These are phyloP conservation scores for Meira miltonrushii DNA, from an alignment of 1,284 basidiomycete species.

Conservation along the genomic window DNA sequence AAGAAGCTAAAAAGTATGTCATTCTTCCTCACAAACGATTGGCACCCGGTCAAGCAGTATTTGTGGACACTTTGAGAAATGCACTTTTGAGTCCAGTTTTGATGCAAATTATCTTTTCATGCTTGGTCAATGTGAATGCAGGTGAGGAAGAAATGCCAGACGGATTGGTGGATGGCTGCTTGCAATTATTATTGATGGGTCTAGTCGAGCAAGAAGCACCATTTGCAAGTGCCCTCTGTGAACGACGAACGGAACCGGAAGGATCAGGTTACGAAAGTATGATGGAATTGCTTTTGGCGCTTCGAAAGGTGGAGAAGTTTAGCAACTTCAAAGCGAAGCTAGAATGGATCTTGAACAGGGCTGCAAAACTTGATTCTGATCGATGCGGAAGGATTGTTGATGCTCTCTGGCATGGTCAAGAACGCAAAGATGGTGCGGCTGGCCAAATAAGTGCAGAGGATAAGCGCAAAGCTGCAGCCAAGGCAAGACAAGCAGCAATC, in stretches of 20 bases:
- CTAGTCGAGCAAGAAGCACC: constrained; percentile 27
- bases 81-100: constrained; percentile 25
- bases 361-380: constrained; percentile 14
- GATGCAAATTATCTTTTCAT: constrained; percentile 27
- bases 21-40: constrained; percentile 10
- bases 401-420: neutral
- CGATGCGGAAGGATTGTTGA: constrained; percentile 13
- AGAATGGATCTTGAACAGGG: constrained; percentile 34
- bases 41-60: constrained; percentile 1
- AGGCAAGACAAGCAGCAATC: constrained; percentile 47
- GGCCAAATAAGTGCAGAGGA: constrained; percentile 29
- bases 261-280: neutral
- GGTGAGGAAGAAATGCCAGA: constrained; percentile 85
- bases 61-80: constrained; percentile 13
- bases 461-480: constrained; percentile 37
- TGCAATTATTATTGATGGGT: constrained; percentile 59
- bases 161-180: constrained; percentile 77
- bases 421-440: neutral
- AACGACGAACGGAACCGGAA: neutral
- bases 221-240: constrained; percentile 19
- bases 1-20: constrained; percentile 26
- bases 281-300: constrained; percentile 26
- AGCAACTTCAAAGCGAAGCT: constrained; percentile 35
- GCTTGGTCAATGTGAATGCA: constrained; percentile 18
- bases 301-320: constrained; percentile 31